Evolutionary conservation across 192 early-diverging fungal species (phyloP), one percentile per base, ranked within the genome.

Genomic region (Diversispora eburnea): DNA sequence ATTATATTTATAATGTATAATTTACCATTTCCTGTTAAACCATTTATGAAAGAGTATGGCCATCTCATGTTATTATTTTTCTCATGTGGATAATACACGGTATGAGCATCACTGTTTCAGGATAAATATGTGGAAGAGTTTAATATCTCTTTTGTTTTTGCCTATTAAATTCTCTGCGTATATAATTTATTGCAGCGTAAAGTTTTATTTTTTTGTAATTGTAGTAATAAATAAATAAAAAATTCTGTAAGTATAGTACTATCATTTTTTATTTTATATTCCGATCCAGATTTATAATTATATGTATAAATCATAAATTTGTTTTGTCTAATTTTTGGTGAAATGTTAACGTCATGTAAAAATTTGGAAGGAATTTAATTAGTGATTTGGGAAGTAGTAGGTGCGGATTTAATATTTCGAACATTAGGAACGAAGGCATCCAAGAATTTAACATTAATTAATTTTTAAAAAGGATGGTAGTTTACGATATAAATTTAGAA

Each of bases 1-100:
- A 33, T 33, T 33, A 33, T 33, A 33, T 33, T 33, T 33, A 33
- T 33, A 33, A 33, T 33, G 25, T 2, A 33, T 33, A 33, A 33
- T 33, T 33, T 33, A 33, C 2, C 25, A 33, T 0, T 33, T 33
- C 25, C 25, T 33, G 25, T 1, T 10, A 48, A 19, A 46, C 17
- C 64, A 49, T n/a, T 67, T 45, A 65, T 46, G 3, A 65, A 65
- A 17, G 2, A 65, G 42, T 46, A 65, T 8, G 63, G 13, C n/a
- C 47, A 46, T 45, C 33, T 65, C 0, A 20, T 4, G 5, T 43
- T 47, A 22, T 33, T 33, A 2, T 33, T 33, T 33, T 33, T 33
- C 25, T 33, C 25, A 33, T 33, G 41, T 47, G 8, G 63, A 8
- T 17, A 65, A 7, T 1, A 20, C 17, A 1, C 46, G 42, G 13